Evolutionary conservation across 331 rosid species (phyloP), one percentile per base, ranked within the genome.

Genomic region (Erythrophleum ivorense): DNA sequence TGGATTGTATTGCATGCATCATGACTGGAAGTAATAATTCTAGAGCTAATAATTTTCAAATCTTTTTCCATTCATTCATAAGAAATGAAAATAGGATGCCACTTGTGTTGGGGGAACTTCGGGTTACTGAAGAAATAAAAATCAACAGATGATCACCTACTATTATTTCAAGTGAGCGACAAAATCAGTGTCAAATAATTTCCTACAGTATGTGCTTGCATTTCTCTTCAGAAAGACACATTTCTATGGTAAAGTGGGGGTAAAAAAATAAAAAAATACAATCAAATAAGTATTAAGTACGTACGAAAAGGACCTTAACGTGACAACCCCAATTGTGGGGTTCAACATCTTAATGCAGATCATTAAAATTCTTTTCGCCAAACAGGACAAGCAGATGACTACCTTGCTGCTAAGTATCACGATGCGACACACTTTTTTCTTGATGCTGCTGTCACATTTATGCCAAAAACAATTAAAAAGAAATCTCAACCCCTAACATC

Each of bases 301-400:
- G 40, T n/a, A 57, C 8, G 14, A 55, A 18, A 54, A 55, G 41
- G 69, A 46, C 43, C 41, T 18, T 53, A 18, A 36, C 11, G 66
- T 55, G 3, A 13, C 18, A 53, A n/a, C 0, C 19, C 38, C 52
- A 74, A 9, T 3, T 55, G 53, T 38, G 53, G 78, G 67, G 52
- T 19, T 80, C 33, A 46, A 59, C 24, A 62, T 62, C 48, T 7
- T 9, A 78, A 33, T 8, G 7, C 48, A 52, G 29, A 63, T 75
- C 4, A 33, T 75, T 81, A 73, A 69, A 68, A 68, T 82, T 67
- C 64, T 45, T 48, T 46, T 34, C 5, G 77, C 54, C 57, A 62
- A 46, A 82, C 34, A 75, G 57, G 85, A 82, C 85, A 68, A 57
- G 36, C 19, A 76, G 33, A 82, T 80, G 19, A 43, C 71, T 13